phyloP scores from a whole-genome alignment of 1,284 basidiomycete species.

The Pascua guehoae region DNA sequence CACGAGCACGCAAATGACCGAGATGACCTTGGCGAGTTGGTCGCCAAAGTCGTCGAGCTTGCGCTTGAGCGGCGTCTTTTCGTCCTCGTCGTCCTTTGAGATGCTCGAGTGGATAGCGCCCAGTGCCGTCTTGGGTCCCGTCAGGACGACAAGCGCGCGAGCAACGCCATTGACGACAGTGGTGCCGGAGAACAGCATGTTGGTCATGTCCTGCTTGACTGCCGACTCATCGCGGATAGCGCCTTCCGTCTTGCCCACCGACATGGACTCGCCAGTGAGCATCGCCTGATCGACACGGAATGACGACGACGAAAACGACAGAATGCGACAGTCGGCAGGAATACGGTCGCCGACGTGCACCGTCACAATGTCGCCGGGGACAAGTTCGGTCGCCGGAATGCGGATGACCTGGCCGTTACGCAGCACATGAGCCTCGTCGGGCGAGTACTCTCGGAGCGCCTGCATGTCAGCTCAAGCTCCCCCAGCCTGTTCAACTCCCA shows the following conservation, averaged over 20 bases:
- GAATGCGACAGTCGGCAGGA: slow-evolving; percentile 84
- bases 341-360: slow-evolving; percentile 90
- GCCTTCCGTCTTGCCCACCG: slow-evolving; percentile 72
- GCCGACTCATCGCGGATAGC: slow-evolving; percentile 66
- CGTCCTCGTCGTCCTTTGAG: slow-evolving; percentile 54
- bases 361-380: slow-evolving; percentile 86
- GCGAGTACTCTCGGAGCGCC: slow-evolving; percentile 92
- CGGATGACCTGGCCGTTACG: slow-evolving; percentile 68
- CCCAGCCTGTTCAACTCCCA: slow-evolving; percentile 15
- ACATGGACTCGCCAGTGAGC: slow-evolving; percentile 85
- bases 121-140: slow-evolving; percentile 80
- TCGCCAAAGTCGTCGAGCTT: slow-evolving; percentile 97
- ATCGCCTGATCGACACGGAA: slow-evolving; percentile 93
- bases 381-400: slow-evolving; percentile 78
- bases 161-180: slow-evolving; percentile 88
- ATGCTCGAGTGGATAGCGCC: slow-evolving; percentile 94
- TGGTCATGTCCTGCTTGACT: slow-evolving; percentile 93
- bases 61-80: slow-evolving; percentile 91
- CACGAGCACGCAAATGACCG: slow-evolving; percentile 88
- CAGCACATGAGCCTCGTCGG: slow-evolving; percentile 87
- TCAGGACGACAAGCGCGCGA: slow-evolving; percentile 77
- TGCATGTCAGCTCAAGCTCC: slow-evolving; percentile 39
- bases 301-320: slow-evolving; percentile 76
- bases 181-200: slow-evolving; percentile 90
- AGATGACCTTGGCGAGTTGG: slow-evolving; percentile 90